Evolutionary conservation across 768 basidiomycete genomes (phyloP), one percentile per base, ranked within the genome.

Genomic region (Calocybe indica): DNA sequence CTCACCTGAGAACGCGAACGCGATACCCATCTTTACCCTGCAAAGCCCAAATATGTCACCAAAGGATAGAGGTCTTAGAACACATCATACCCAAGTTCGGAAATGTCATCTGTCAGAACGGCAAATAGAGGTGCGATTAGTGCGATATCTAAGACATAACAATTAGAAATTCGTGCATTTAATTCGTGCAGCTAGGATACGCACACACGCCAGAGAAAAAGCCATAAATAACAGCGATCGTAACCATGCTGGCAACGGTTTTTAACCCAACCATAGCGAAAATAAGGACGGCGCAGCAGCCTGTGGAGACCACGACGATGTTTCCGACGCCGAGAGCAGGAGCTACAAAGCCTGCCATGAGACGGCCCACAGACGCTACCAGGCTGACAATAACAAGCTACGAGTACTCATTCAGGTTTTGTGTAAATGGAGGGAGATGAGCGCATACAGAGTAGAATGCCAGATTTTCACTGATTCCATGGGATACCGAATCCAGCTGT

Each of bases 201-300:
- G 40, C 43, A 49, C 56, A 62, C 30, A 60, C 61, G 4, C 69
- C 70, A 5, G 68, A 61, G 12, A 67, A 70, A 46, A 72, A 67
- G 1, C 74, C 74, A 48, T 67, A 74, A 4, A 75, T 48, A 5
- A 72, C 49, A 5, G 66, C 62, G 37, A 76, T 62, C 7, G 64
- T 51, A 28, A 67, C 58, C n/a, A 67, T 57, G 29, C 66, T 60
- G 0, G 57, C 60, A 7, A 62, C 51, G 28, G 48, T 55, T 22
- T 56, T 63, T 37, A 70, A 50, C 5, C 59, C 67, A 22, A 68
- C 58, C 56, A 75, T 62, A 2, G 59, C 59, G 43, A 71, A 68
- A 2, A 70, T 61, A 34, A 71, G 47, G 29, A 55, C 55, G 33
- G 59, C 58, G 41, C 58, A 65, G 22, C 52, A 52, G 9, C 61